A percentile compares a stretch with the other conserved stretches of the same genome.
These are phyloP conservation scores for Aspergillus phoenicis DNA, from an alignment of 2,329 filamentous ascomycete species.

Conservation along the genomic window DNA sequence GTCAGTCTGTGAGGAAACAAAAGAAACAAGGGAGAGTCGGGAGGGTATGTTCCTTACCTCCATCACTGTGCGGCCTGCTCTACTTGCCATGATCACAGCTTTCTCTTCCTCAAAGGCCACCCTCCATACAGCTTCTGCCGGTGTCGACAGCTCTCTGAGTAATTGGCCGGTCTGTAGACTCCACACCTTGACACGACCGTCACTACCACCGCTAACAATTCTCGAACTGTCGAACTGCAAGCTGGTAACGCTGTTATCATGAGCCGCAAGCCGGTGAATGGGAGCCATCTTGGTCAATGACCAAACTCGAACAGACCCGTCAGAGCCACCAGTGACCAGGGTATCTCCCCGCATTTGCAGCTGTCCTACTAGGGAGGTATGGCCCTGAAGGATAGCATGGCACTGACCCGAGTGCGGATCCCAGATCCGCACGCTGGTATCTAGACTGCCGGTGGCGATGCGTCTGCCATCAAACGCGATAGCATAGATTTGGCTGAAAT, in stretches of 20 bases:
- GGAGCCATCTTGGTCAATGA: constrained; percentile 86
- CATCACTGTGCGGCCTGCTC: constrained; percentile 88
- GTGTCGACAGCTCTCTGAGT: constrained; percentile 85
- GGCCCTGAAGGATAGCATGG: constrained; percentile 89
- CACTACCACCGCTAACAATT: constrained; percentile 93
- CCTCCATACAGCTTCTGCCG: constrained; percentile 94
- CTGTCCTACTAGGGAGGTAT: constrained; percentile 95
- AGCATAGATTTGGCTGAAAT: constrained; percentile 98
- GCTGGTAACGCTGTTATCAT: constrained; percentile 98
- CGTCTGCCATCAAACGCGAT: constrained; percentile 94
- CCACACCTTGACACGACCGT: constrained; percentile 99
- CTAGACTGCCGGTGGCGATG: constrained; percentile 91
- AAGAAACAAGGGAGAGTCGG: not conserved
- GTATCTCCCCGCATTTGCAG: constrained; percentile 94
- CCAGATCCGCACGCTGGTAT: constrained; percentile 97
- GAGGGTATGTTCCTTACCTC: constrained; percentile 65
- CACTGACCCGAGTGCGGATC: constrained; percentile 85
- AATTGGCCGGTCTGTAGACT: constrained; percentile 88
- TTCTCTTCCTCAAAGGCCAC: constrained; percentile 99
- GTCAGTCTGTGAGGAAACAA: constrained; percentile 12
- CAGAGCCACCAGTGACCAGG: constrained; percentile 91
- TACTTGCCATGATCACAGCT: constrained; percentile 90
- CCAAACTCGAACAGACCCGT: constrained; percentile 96
- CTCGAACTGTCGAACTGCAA: constrained; percentile 95
- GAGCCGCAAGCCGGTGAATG: constrained; percentile 90